Percentiles rank a stretch among this genome's conserved stretches.
Conservation (phyloP, 768 basidiomycete species). For the Porphyrellus cyaneotinctus region DNA sequence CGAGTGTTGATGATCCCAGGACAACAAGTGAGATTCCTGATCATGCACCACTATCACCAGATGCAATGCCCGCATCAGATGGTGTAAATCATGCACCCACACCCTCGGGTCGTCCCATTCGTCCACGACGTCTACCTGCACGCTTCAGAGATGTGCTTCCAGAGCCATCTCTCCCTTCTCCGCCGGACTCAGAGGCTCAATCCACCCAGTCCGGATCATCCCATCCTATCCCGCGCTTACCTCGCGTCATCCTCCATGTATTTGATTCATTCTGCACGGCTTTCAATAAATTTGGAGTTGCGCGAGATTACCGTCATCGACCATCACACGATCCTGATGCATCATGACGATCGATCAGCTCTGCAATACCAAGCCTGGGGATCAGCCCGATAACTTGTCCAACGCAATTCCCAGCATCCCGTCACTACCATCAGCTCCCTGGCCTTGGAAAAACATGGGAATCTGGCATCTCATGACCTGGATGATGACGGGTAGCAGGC, state of each 20-base stretch:
- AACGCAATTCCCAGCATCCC: neutral
- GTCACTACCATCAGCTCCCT: slow-evolving; percentile 3
- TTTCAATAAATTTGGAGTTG: neutral
- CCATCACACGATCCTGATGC: neutral
- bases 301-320: neutral
- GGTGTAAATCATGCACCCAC: no score
- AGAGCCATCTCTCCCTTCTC: neutral
- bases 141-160: neutral
- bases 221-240: neutral
- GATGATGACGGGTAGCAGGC: slow-evolving; percentile 5
- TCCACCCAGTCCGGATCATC: neutral
- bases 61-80: no score
- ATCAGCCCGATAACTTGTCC: neutral
- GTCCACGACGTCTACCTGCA: neutral
- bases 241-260: neutral
- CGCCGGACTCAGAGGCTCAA: neutral
- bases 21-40: no score
- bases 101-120: neutral
- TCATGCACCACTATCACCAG: no score
- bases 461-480: slow-evolving; percentile 14
- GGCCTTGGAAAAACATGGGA: slow-evolving; percentile 13
- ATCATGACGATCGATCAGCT: neutral
- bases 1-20: no score
- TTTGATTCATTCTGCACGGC: neutral
- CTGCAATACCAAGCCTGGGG: neutral